Evolutionary conservation across 305 asterid species (phyloP).

Genomic region (Coffea humblotiana): DNA sequence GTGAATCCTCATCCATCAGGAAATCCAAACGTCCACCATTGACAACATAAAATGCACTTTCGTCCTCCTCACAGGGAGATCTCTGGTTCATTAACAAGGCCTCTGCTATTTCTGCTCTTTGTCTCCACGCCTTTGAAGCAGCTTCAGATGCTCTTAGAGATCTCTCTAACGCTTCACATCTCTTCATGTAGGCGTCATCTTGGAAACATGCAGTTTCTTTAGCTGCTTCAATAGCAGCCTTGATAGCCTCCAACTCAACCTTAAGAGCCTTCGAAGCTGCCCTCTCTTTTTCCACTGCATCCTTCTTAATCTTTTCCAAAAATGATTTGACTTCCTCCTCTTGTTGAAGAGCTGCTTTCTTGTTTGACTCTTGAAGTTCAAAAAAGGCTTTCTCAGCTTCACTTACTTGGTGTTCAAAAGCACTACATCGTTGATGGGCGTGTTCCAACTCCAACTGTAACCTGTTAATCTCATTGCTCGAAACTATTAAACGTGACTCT

Average conservation of each 20-base stretch:
- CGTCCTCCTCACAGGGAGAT: conserved; percentile 22
- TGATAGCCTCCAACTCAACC: conserved; percentile 37
- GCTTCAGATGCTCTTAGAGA: conserved; percentile 42
- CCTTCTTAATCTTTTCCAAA: conserved; percentile 42
- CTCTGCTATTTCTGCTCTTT: conserved; percentile 39
- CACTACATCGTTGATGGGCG: conserved; percentile 25
- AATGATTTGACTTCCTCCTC: conserved; percentile 38
- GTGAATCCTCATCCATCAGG: conserved; percentile 39
- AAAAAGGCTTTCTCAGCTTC: conserved; percentile 37
- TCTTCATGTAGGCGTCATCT: conserved; percentile 36
- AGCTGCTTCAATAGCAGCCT: conserved; percentile 41
- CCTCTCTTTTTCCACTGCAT: conserved; percentile 31
- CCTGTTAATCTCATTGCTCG: conserved; percentile 26
- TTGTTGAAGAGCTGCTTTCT: conserved; percentile 32
- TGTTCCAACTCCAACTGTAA: conserved; percentile 37
- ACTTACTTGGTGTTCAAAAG: conserved; percentile 30
- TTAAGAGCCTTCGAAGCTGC: conserved; percentile 44
- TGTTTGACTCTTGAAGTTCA: conserved; percentile 39
- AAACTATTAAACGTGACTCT: conserved; percentile 25
- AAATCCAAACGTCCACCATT: conserved; percentile 45
- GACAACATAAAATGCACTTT: conserved; percentile 31
- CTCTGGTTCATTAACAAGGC: conserved; percentile 24
- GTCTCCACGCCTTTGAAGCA: conserved; percentile 37
- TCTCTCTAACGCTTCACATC: conserved; percentile 43
- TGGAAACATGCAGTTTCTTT: conserved; percentile 33